Percentiles rank a stretch among this genome's conserved stretches.
These are phyloP conservation scores for Picochlorum costavermella DNA, from an alignment of 139 green algal species.

Conservation along the genomic window DNA sequence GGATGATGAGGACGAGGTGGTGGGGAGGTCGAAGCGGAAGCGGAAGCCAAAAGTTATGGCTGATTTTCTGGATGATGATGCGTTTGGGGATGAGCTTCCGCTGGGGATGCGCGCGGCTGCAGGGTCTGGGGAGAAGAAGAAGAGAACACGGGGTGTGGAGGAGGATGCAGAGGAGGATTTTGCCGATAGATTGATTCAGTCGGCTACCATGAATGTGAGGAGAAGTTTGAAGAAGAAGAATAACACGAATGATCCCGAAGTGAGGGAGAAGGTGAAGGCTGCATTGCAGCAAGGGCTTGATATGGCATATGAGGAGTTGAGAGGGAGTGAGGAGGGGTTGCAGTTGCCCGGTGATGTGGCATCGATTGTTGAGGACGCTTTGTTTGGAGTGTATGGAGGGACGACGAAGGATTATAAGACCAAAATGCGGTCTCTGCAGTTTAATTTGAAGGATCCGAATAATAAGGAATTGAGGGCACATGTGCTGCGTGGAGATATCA, in stretches of 20 bases:
- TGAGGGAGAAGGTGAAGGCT: conserved; percentile 3
- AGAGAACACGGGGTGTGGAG: background rate
- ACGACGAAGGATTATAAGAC: conserved; percentile 56
- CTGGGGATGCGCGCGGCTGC: background rate
- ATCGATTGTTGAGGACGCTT: background rate
- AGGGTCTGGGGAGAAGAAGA: background rate
- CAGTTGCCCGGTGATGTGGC: background rate
- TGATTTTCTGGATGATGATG: background rate
- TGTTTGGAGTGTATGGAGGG: conserved; percentile 10
- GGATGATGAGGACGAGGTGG: background rate
- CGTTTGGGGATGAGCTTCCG: background rate
- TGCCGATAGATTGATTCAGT: background rate
- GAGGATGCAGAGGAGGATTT: background rate
- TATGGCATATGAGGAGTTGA: background rate
- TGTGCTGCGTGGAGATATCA: conserved; percentile 29
- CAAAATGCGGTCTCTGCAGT: conserved; percentile 55
- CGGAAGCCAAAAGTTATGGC: background rate
- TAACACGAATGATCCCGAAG: background rate
- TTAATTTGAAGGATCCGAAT: conserved; percentile 63
- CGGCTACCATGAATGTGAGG: background rate
- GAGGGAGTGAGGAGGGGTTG: background rate
- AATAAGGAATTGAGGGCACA: conserved; percentile 34
- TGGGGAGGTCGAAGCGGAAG: background rate
- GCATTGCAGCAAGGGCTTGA: background rate
- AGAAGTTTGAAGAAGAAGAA: background rate